These are phyloP conservation scores for Coniosporium apollinis DNA, from an alignment of 495 filamentous ascomycete genomes.

Conservation along the genomic window DNA sequence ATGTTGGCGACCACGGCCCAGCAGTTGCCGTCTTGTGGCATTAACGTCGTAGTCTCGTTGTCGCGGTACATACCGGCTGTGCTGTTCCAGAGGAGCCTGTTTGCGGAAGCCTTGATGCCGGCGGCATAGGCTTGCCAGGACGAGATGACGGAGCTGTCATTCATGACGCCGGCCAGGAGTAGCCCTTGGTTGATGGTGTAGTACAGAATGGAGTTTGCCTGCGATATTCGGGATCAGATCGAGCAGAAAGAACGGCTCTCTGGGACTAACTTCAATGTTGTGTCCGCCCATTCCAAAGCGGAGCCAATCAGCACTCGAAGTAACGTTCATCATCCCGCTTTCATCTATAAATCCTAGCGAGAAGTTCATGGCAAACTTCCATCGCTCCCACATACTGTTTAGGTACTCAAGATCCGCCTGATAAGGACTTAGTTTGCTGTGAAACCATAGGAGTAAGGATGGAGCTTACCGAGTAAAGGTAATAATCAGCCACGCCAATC, in stretches of 20 bases:
- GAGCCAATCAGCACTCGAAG: constrained; percentile 20
- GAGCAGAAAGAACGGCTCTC: not conserved
- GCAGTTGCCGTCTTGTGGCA: constrained; percentile 34
- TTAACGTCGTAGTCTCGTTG: constrained; percentile 21
- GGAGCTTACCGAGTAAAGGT: constrained; percentile 14
- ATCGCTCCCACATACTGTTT: constrained; percentile 10
- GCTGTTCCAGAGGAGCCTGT: constrained; percentile 16
- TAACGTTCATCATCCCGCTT: constrained; percentile 21
- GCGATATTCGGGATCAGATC: no score
- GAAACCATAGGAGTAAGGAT: not conserved
- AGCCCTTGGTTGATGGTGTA: constrained; percentile 20
- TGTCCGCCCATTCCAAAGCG: constrained; percentile 32
- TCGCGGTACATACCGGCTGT: constrained; percentile 17
- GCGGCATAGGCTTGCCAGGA: constrained; percentile 12
- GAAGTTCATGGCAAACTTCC: constrained; percentile 15
- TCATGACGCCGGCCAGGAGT: constrained; percentile 18
- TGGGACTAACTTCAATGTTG: constrained; percentile 27
- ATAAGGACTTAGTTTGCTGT: not conserved
- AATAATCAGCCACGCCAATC: constrained; percentile 21
- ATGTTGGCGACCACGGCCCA: constrained; percentile 27
- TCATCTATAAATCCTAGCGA: constrained; percentile 17
- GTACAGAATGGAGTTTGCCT: constrained; percentile 21
- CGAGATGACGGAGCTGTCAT: constrained; percentile 9
- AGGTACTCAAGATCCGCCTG: constrained; percentile 13
- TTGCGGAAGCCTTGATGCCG: constrained; percentile 16